Evolutionary conservation across 2,329 filamentous ascomycete species (phyloP).

Genomic region (Pseudogymnoascus sp.): DNA sequence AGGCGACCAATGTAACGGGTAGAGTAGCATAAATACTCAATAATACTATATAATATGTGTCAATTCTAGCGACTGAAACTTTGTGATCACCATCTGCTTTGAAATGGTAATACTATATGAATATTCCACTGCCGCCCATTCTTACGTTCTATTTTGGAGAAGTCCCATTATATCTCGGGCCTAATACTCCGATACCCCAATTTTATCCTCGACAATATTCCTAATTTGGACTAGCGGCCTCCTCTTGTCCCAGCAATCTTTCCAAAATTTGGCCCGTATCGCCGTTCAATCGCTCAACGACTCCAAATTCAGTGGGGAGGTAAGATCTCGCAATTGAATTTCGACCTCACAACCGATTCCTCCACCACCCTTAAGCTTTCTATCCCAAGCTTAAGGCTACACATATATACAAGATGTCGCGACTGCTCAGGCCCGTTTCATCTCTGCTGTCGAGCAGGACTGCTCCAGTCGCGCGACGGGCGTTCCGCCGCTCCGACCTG

Average conservation of each 20-base stretch:
- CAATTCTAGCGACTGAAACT: neutral
- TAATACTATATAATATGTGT: constrained; percentile 7
- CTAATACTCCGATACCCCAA: constrained; percentile 5
- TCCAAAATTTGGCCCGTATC: constrained; percentile 7
- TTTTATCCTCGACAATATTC: constrained; percentile 8
- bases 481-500: constrained; percentile 39
- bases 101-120: neutral
- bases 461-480: constrained; percentile 42
- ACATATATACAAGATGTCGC: constrained; percentile 31
- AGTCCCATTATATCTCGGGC: neutral
- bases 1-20: neutral
- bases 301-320: constrained; percentile 9
- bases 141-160: neutral
- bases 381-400: neutral
- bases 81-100: constrained; percentile 1
- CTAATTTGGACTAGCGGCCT: neutral
- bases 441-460: constrained; percentile 51
- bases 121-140: neutral
- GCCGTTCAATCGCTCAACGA: constrained; percentile 9
- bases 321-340: constrained; percentile 9
- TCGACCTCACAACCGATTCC: constrained; percentile 7
- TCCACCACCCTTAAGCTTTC: neutral
- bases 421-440: constrained; percentile 56
- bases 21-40: constrained; percentile 1
- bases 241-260: constrained; percentile 10